These are phyloP conservation scores for Amphicarpaea edgeworthii DNA, from an alignment of 306 rosid species.

Conservation along the genomic window DNA sequence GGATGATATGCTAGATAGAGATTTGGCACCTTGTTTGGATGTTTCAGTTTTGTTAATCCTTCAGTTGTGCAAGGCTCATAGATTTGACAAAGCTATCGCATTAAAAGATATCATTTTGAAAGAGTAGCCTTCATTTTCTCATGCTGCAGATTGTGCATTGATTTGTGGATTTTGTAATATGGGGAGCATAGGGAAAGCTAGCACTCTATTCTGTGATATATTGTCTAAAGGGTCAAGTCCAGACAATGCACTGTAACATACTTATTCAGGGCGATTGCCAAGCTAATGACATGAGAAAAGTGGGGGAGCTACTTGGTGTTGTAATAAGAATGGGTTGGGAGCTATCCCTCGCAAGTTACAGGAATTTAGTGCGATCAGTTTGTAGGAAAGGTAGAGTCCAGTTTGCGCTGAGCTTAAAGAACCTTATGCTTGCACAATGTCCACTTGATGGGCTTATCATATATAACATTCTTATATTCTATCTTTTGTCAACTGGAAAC, in stretches of 20 bases:
- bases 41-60: conserved; percentile 65
- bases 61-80: conserved; percentile 64
- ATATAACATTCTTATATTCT: conserved; percentile 77
- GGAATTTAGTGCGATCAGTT: conserved; percentile 60
- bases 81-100: conserved; percentile 60
- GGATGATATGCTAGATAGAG: conserved; percentile 62
- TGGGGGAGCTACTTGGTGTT: conserved; percentile 68
- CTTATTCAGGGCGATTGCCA: conserved; percentile 71
- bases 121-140: conserved; percentile 53
- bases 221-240: conserved; percentile 53
- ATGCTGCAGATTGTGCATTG: conserved; percentile 56
- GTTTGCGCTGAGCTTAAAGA: conserved; percentile 62
- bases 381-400: conserved; percentile 59
- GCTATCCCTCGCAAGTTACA: conserved; percentile 65
- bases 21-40: conserved; percentile 62
- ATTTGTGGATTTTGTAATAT: conserved; percentile 61
- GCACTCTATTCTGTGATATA: conserved; percentile 58
- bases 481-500: conserved; percentile 65
- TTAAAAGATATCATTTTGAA: conserved; percentile 61
- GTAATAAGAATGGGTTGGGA: conserved; percentile 57
- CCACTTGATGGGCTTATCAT: conserved; percentile 51
- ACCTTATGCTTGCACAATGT: conserved; percentile 63
- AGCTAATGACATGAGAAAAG: conserved; percentile 57
- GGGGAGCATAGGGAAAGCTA: conserved; percentile 62
- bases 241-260: conserved; percentile 59